Percentiles rank a stretch among this genome's conserved stretches.
These are phyloP conservation scores for Kodamaea derodonti DNA, from an alignment of 1,139 yeast species.

Conservation along the genomic window DNA sequence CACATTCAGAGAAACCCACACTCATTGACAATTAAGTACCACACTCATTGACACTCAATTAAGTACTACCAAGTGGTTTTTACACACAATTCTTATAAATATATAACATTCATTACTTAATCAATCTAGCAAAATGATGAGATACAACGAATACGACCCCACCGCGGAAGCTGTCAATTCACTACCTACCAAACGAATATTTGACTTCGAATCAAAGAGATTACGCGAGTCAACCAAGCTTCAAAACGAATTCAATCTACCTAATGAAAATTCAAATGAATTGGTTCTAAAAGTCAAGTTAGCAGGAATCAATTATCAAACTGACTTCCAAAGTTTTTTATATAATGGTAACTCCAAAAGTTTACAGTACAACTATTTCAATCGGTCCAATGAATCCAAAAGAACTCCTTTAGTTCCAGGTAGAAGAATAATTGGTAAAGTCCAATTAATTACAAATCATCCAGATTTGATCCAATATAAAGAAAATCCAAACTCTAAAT, in stretches of 20 bases:
- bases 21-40: no score
- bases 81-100: no score
- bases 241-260: slow-evolving; percentile 22
- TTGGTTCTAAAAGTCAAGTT: slow-evolving; percentile 29
- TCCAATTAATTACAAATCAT: slow-evolving; percentile 12
- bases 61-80: no score
- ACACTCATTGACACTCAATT: no score
- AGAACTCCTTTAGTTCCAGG: slow-evolving; percentile 29
- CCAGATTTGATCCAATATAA: slow-evolving; percentile 6
- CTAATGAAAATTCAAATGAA: slow-evolving; percentile 17
- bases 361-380: slow-evolving; percentile 2
- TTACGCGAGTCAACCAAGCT: slow-evolving; percentile 29
- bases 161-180: slow-evolving; percentile 3
- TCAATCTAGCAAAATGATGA: background rate
- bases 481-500: slow-evolving; percentile 17
- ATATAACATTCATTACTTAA: no score
- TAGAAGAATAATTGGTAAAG: slow-evolving; percentile 27
- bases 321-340: slow-evolving; percentile 20
- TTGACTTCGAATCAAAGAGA: slow-evolving; percentile 17
- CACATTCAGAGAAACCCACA: no score
- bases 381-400: slow-evolving; percentile 1
- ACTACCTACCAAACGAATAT: slow-evolving; percentile 30
- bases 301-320: slow-evolving; percentile 25
- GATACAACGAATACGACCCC: background rate
- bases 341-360: background rate